Percentiles rank a stretch among this genome's conserved stretches.
These are phyloP conservation scores for Teratosphaeria destructans DNA, from an alignment of 2,329 filamentous ascomycete genomes.

Conservation along the genomic window DNA sequence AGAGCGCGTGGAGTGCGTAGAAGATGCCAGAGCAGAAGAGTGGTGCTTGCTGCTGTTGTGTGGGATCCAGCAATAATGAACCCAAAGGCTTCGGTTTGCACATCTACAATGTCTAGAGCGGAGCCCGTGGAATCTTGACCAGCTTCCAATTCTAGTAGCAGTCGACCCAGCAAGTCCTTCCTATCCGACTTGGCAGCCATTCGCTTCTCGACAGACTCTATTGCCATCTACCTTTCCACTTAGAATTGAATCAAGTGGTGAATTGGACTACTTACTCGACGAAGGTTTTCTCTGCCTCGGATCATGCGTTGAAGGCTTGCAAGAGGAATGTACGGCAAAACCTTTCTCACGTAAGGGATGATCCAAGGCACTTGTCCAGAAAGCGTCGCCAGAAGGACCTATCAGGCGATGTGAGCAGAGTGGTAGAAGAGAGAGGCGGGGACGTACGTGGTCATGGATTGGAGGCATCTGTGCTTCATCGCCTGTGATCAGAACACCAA, in stretches of 20 bases:
- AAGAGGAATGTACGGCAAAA: background rate
- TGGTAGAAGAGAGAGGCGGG: background rate
- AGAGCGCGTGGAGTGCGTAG: background rate
- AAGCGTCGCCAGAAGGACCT: background rate
- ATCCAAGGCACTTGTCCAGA: background rate
- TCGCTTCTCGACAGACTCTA: background rate
- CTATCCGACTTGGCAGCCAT: background rate
- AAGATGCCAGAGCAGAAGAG: background rate
- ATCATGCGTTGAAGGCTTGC: background rate
- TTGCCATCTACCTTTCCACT: background rate
- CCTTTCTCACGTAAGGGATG: background rate
- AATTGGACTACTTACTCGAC: background rate
- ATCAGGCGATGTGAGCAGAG: background rate
- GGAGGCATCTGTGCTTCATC: background rate
- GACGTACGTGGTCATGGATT: background rate
- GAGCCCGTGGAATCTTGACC: background rate
- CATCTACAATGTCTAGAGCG: background rate
- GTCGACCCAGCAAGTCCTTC: background rate
- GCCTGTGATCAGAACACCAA: background rate
- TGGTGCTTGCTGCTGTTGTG: background rate
- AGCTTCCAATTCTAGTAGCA: background rate
- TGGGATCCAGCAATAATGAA: background rate
- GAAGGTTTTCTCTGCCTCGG: background rate
- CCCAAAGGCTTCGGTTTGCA: background rate
- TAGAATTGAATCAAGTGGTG: background rate